Evolutionary conservation across 345 rosid genomes (phyloP), one percentile per base, ranked within the genome.

Genomic region (Eucalyptus grandis): DNA sequence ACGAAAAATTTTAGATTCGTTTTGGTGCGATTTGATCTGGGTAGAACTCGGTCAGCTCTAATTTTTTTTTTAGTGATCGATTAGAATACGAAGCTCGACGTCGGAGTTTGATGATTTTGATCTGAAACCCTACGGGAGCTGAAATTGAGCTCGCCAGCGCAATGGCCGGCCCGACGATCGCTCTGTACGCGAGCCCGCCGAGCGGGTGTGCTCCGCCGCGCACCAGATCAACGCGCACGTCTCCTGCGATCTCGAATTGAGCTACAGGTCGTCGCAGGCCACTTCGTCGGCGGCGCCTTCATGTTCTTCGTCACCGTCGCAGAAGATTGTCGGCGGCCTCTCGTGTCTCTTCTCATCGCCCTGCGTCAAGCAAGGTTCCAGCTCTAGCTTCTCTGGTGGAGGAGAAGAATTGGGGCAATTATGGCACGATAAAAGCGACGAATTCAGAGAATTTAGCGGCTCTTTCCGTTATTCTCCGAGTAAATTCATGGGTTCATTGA

Each of bases 91-190:
- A 72, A 72, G 27, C 83, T 19, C 46, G 7, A 9, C 83, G 24
- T 21, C 8, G 44, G 43, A 31, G 87, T 40, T 56, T 86, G 60
- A 86, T 49, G 58, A 50, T 31, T 51, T 51, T 86, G 65, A 50
- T 50, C 60, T 86, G 87, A 34, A 49, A 31, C 27, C 46, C 83
- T 19, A 72, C 9, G 83, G 83, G 83, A 77, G 83, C 46, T 77
- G 27, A 77, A 37, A 37, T 11, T 40, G 47, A 77, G 83, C 46
- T 77, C 24, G 83, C 83, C 8, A 37, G 46, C 6, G 2, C 83
- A 37, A 96, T 98, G 99, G 97, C 92, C 89, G 96, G 97, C 40
- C 95, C 99, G 24, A 95, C 99, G 22, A 97, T 98, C 65, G 97
- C 97, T 50, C 90, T 98, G 26, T 98, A 95, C 50, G 97, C 97